These are phyloP conservation scores for Euphorbia celastroides DNA, from an alignment of 441 rosid species.

Conservation along the genomic window DNA sequence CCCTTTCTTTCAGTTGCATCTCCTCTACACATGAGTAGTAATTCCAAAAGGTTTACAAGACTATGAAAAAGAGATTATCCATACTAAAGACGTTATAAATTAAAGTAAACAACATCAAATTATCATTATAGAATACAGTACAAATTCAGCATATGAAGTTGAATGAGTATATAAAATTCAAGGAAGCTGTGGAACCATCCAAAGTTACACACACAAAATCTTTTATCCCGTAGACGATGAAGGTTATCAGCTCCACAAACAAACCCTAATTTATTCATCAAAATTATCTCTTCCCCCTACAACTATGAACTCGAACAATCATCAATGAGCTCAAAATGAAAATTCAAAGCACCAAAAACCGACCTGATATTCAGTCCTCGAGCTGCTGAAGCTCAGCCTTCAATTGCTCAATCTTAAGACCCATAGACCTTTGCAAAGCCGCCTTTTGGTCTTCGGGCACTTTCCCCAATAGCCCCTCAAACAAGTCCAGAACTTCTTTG, in stretches of 20 bases:
- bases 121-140: background rate
- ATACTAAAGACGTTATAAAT: background rate
- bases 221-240: background rate
- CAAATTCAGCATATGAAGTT: background rate
- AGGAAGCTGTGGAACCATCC: background rate
- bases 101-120: background rate
- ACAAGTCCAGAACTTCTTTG: conserved; percentile 61
- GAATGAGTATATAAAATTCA: background rate
- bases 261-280: conserved; percentile 16
- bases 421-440: conserved; percentile 80
- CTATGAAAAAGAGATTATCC: background rate
- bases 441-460: conserved; percentile 48
- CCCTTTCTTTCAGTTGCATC: too few relatives aligned
- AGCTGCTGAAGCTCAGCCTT: conserved; percentile 85
- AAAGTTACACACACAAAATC: background rate
- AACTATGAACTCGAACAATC: background rate
- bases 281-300: conserved; percentile 2
- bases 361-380: conserved; percentile 61
- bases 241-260: background rate
- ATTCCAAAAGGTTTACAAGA: background rate
- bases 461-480: conserved; percentile 49
- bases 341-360: conserved; percentile 12
- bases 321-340: background rate
- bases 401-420: conserved; percentile 90
- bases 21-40: too few relatives aligned